Evolutionary conservation across 2,329 filamentous ascomycete species (phyloP), one percentile per base, ranked within the genome.

Genomic region (Blastomyces gilchristii): DNA sequence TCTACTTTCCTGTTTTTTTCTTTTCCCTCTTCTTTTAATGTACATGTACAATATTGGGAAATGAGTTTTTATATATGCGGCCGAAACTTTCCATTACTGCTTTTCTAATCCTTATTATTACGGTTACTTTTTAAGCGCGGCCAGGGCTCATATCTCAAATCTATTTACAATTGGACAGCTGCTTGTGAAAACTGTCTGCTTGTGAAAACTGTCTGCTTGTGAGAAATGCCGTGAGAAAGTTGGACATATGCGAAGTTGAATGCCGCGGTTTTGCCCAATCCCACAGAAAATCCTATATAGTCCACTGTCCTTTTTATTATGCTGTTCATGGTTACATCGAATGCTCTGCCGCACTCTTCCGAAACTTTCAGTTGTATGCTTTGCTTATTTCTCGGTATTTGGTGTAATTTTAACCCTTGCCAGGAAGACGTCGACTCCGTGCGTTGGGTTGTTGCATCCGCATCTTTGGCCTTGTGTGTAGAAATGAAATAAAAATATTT

Each of bases 21-120:
- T 3, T 39, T 61, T 28, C 52, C 52, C 12, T 61, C 34, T 34
- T 60, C 12, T n/a, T 52, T 37, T 14, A 60, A 50, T 60, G 28
- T 49, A 57, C 34, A 58, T 59, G 58, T 59, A 59, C 58, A 49
- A 59, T 49, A 59, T 59, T 59, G 16, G 58, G 58, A 37, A 59
- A 59, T 59, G 41, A 25, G 57, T 16, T 49, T n/a, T 49, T 49
- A 14, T 49, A 59, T 34, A 34, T 59, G 25, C n/a, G 9, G 28
- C 50, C 49, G 41, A 59, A 59, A 47, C 14, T 8, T 47, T 47
- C 16, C 43, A 34, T 37, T 56, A 34, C 18, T 56, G 31, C 12
- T 39, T 39, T 56, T 56, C 31, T 37, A n/a, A n/a, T 12, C 31
- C 52, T 22, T 37, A 6, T 56, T 28, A 22, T 56, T 56, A 16